Base-by-base conservation (phyloP, 441 rosid genomes). In the Dalechampia spathulata region DNA sequence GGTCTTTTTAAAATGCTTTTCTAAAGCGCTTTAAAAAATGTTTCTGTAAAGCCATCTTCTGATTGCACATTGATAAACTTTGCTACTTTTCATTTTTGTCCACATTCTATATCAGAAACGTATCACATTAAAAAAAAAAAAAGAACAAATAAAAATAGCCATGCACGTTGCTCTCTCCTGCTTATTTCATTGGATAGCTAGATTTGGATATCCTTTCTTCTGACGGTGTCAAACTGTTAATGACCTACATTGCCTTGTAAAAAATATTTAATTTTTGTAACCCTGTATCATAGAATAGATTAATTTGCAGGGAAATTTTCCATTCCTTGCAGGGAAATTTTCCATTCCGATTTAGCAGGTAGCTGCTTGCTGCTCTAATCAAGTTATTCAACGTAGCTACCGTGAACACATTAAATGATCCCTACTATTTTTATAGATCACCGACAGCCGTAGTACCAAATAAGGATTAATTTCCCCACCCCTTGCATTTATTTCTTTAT, bases 391-490 rank as follows among this genome's bases (percentile, higher is more conserved):
- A 27, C 28, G 52, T 30, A 57, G 28, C 17, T 42, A 30, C 44
- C 23, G 39, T 39, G 54, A 57, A 51, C 52, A 50, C 67, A 62
- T 44, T 30, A 51, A 45, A 38, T 41, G 40, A 19, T 23, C 56
- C 51, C 62, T 17, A 3, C 34, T 12, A 40, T 47, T 58, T 70
- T 64, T 36, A 40, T 34, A 28, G 40, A 40, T 42, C 74, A 76
- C 78, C 75, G 74, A 73, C 75, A 37, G 43, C 26, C 26, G 8
- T 38, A 52, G 58, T 61, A 52, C 57, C 16, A 45, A 58, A 50
- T 30, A 8, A 30, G 55, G 32, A 59, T 41, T 36, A 14, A 37
- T 40, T 36, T 56, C 40, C 49, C 58, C 14, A 21, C 49, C 38
- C 46, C 20, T 30, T n/a, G 61, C 71, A 58, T 72, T 70, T 59